These are phyloP conservation scores for Pseudogymnoascus sp. DNA, from an alignment of 2,329 filamentous ascomycete species.

Conservation along the genomic window DNA sequence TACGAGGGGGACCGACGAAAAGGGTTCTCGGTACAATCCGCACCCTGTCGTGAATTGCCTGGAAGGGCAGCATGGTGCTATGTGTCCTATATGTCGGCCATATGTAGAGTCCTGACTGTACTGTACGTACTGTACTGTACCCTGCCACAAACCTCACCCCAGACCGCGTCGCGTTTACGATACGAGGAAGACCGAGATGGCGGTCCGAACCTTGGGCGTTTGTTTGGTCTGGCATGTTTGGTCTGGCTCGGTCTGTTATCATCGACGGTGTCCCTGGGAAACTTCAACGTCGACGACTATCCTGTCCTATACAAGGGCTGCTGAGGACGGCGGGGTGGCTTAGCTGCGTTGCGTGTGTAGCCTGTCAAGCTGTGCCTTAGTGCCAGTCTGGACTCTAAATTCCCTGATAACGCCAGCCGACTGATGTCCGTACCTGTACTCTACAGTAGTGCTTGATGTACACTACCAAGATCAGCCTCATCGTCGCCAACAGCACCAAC, in stretches of 20 bases:
- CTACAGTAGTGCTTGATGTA: too few relatives aligned
- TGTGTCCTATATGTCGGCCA: too few relatives aligned
- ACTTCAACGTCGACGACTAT: too few relatives aligned
- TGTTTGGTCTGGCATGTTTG: background rate
- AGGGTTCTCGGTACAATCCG: background rate
- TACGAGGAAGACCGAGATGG: background rate
- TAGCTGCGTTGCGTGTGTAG: background rate
- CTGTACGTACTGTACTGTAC: background rate
- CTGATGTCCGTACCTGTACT: background rate
- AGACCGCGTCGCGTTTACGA: background rate
- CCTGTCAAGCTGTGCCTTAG: background rate
- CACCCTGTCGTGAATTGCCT: background rate
- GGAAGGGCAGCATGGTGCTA: background rate
- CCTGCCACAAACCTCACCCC: background rate
- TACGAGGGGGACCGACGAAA: background rate
- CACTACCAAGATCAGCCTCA: background rate
- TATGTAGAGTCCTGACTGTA: background rate
- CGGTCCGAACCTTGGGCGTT: background rate
- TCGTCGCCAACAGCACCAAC: background rate
- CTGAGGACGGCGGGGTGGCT: background rate
- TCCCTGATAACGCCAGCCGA: background rate
- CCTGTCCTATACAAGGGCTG: too few relatives aligned
- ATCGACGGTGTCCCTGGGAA: background rate
- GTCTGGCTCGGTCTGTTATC: background rate
- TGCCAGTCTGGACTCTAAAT: background rate